Evolutionary conservation across 2,329 filamentous ascomycete genomes (phyloP).

Genomic region (Phyllosticta paracitricarpa): DNA sequence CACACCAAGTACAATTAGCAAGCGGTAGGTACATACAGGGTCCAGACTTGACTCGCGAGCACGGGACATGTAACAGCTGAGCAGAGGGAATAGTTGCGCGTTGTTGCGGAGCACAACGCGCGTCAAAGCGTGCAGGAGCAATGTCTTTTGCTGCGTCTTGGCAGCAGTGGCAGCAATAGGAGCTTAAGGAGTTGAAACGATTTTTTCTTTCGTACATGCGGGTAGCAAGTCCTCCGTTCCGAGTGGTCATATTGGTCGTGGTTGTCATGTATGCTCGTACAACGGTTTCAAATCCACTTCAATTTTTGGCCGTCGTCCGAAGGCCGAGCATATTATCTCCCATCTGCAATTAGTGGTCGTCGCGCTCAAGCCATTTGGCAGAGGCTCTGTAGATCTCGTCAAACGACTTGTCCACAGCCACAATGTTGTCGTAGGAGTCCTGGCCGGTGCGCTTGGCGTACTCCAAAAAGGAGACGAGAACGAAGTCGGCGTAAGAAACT

Average conservation of each 20-base stretch:
- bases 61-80: not conserved
- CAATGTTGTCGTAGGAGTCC: conserved; percentile 28
- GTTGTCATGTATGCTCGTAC: not conserved
- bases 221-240: not conserved
- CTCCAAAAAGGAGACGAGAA: conserved; percentile 42
- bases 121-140: not conserved
- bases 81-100: not conserved
- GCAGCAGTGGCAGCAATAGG: not conserved
- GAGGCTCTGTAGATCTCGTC: conserved; percentile 29
- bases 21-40: not conserved
- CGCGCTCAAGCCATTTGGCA: conserved; percentile 30
- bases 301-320: not conserved
- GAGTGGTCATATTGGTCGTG: not conserved
- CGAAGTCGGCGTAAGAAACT: conserved; percentile 38
- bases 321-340: not conserved
- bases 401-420: conserved; percentile 31
- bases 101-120: not conserved
- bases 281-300: not conserved
- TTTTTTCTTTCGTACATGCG: not conserved
- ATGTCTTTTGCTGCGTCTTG: not conserved
- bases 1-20: not conserved
- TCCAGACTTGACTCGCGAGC: not conserved
- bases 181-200: not conserved
- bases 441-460: conserved; percentile 31
- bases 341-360: conserved; percentile 19